Evolutionary conservation across 2,329 filamentous ascomycete species (phyloP).

Genomic region (Colletotrichum trifolii): DNA sequence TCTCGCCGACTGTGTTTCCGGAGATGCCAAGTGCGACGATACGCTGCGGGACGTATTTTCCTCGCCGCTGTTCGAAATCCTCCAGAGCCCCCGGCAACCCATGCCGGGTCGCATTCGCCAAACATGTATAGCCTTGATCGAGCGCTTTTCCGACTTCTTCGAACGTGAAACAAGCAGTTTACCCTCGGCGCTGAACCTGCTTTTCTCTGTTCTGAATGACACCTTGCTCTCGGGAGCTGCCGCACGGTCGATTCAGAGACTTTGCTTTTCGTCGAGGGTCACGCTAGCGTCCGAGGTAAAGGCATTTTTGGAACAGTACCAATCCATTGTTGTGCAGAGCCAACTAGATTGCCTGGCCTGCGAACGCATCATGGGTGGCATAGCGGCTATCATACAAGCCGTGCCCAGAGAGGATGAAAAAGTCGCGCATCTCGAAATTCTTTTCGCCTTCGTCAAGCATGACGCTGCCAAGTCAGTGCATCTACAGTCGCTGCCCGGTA

Average conservation of each 20-base stretch:
- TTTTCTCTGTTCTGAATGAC: slow-evolving; percentile 77
- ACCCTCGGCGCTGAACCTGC: slow-evolving; percentile 76
- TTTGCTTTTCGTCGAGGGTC: slow-evolving; percentile 80
- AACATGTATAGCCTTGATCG: slow-evolving; percentile 76
- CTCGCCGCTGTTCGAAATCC: slow-evolving; percentile 66
- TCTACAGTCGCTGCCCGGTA: slow-evolving; percentile 41
- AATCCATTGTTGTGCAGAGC: slow-evolving; percentile 67
- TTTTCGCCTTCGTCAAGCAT: slow-evolving; percentile 70
- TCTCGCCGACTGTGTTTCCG: slow-evolving; percentile 73
- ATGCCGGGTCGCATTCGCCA: slow-evolving; percentile 74
- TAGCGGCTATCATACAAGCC: slow-evolving; percentile 81
- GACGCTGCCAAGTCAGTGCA: slow-evolving; percentile 58
- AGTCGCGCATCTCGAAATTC: slow-evolving; percentile 60
- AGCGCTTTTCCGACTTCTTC: slow-evolving; percentile 82
- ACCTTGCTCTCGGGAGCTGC: slow-evolving; percentile 72
- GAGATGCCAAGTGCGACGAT: slow-evolving; percentile 67
- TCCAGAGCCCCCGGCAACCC: slow-evolving; percentile 58
- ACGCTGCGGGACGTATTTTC: slow-evolving; percentile 71
- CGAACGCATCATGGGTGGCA: slow-evolving; percentile 78
- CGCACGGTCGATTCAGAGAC: slow-evolving; percentile 77
- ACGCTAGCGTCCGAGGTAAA: slow-evolving; percentile 74
- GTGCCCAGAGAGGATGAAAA: slow-evolving; percentile 52
- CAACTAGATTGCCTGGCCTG: slow-evolving; percentile 76
- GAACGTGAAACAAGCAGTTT: slow-evolving; percentile 74
- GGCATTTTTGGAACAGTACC: slow-evolving; percentile 78